phyloP scores from a whole-genome alignment of 768 basidiomycete genomes.

The Macrolepiota dolichaula region DNA sequence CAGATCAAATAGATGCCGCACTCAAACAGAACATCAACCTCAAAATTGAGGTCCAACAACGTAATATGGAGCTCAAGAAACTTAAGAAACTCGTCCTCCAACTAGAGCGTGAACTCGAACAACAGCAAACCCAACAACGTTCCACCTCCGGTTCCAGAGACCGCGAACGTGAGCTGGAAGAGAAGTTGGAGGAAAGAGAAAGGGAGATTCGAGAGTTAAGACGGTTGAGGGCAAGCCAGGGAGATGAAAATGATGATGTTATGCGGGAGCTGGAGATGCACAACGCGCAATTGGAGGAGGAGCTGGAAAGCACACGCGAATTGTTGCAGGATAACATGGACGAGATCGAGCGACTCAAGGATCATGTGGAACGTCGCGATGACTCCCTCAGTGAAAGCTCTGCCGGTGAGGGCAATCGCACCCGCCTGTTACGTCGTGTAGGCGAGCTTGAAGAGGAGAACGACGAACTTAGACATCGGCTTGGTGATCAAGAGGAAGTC shows the following conservation, averaged over 20 bases:
- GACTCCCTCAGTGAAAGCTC: constrained; percentile 35
- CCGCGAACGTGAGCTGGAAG: constrained; percentile 8
- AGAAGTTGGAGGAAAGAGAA: constrained; percentile 38
- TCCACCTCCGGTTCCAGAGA: constrained; percentile 28
- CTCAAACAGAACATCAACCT: constrained; percentile 91
- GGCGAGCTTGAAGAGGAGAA: constrained; percentile 63
- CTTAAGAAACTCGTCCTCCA: constrained; percentile 86
- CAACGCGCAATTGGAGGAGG: constrained; percentile 68
- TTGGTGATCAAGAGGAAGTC: constrained; percentile 59
- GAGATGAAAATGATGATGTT: constrained; percentile 47
- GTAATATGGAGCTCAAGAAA: constrained; percentile 89
- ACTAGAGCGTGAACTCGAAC: constrained; percentile 76
- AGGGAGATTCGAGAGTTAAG: constrained; percentile 69
- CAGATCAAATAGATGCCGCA: constrained; percentile 89
- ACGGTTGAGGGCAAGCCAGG: constrained; percentile 34
- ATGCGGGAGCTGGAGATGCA: constrained; percentile 55
- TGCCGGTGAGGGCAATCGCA: constrained; percentile 35
- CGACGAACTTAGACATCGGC: constrained; percentile 51
- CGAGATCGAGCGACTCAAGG: constrained; percentile 72
- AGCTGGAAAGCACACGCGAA: constrained; percentile 66
- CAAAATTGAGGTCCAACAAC: constrained; percentile 88
- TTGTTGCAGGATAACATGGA: constrained; percentile 80
- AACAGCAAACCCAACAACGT: constrained; percentile 50
- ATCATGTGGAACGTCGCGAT: constrained; percentile 58
- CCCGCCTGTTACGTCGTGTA: constrained; percentile 44